Evolutionary conservation across 2,329 filamentous ascomycete species (phyloP).

Genomic region (Amauroascus niger): DNA sequence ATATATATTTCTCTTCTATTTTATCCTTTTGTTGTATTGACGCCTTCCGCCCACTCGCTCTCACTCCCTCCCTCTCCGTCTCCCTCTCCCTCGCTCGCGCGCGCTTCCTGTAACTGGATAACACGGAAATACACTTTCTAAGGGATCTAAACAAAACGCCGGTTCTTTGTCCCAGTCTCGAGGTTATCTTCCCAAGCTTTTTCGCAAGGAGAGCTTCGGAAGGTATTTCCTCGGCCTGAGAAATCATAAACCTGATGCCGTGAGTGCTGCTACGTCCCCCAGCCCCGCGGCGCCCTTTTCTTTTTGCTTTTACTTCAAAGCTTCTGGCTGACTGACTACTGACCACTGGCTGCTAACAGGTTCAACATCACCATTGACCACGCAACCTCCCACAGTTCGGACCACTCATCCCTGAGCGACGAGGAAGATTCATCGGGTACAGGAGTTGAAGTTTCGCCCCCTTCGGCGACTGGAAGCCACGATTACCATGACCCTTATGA

Average conservation of each 20-base stretch:
- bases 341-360: not conserved
- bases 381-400: slow-evolving; percentile 9
- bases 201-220: not conserved
- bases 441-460: slow-evolving; percentile 36
- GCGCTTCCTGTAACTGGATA: not conserved
- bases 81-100: too few species aligned
- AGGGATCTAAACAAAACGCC: not conserved
- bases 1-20: too few species aligned
- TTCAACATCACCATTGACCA: slow-evolving; percentile 10
- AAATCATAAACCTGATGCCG: not conserved
- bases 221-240: not conserved
- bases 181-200: slow-evolving; percentile 2
- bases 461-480: slow-evolving; percentile 34
- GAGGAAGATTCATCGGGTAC: slow-evolving; percentile 36
- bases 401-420: slow-evolving; percentile 23
- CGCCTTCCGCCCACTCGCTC: too few species aligned
- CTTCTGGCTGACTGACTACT: too few species aligned
- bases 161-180: not conserved
- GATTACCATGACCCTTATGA: slow-evolving; percentile 32
- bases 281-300: too few species aligned
- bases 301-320: too few species aligned
- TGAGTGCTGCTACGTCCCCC: too few species aligned
- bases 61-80: too few species aligned
- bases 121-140: not conserved
- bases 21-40: too few species aligned